These are phyloP conservation scores for Abortiporus biennis DNA, from an alignment of 1,284 basidiomycete species.

Conservation along the genomic window DNA sequence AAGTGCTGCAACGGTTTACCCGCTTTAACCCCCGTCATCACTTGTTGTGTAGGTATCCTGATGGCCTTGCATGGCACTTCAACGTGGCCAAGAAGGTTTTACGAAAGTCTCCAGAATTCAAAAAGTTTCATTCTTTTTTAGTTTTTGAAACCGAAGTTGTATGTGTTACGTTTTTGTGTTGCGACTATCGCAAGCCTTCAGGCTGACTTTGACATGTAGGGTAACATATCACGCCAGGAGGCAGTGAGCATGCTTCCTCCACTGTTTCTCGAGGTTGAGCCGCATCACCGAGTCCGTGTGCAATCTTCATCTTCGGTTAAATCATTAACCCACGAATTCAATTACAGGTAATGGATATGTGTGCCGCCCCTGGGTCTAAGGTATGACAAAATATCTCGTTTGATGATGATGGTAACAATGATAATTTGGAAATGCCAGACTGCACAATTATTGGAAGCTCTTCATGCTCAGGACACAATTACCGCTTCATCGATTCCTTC, in stretches of 20 bases:
- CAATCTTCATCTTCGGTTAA: conserved; percentile 1
- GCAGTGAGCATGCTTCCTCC: conserved; percentile 99
- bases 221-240: conserved; percentile 95
- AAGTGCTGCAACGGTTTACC: conserved; percentile 1
- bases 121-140: conserved; percentile 93
- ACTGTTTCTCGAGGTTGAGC: conserved; percentile 90
- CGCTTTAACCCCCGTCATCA: no score
- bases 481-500: conserved; percentile 60
- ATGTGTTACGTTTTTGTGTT: conserved; percentile 22
- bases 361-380: conserved; percentile 98
- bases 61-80: conserved; percentile 93
- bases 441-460: conserved; percentile 85
- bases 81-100: conserved; percentile 89
- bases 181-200: neutral
- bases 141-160: conserved; percentile 98
- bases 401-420: neutral
- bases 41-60: conserved; percentile 84
- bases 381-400: conserved; percentile 27
- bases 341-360: conserved; percentile 89
- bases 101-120: conserved; percentile 90
- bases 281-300: conserved; percentile 71
- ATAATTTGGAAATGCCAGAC: conserved; percentile 42
- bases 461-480: conserved; percentile 66
- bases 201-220: conserved; percentile 37
- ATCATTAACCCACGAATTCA: neutral